phyloP scores from a whole-genome alignment of 306 rosid species.

The Begonia fuchsioides region DNA sequence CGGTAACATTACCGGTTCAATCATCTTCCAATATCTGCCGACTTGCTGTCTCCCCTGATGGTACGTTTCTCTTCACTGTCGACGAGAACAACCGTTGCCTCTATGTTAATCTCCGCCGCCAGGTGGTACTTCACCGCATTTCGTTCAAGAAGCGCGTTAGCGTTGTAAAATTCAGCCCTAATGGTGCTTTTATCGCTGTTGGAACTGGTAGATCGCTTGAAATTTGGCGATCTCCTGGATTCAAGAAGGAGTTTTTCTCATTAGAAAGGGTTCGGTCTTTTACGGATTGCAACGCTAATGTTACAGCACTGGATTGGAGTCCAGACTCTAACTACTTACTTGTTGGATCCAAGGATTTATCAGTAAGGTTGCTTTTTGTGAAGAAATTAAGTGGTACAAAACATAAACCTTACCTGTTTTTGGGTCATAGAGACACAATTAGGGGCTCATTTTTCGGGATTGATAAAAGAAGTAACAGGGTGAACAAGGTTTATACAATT shows the following conservation, averaged over 20 bases:
- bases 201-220: constrained; percentile 67
- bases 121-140: constrained; percentile 68
- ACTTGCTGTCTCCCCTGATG: constrained; percentile 71
- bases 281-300: constrained; percentile 44
- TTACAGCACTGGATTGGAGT: constrained; percentile 65
- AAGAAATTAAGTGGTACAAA: constrained; percentile 21
- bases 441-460: constrained; percentile 58
- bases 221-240: constrained; percentile 82
- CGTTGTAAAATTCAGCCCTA: constrained; percentile 50
- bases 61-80: constrained; percentile 54
- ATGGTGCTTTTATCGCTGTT: constrained; percentile 50
- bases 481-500: constrained; percentile 49
- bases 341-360: constrained; percentile 73
- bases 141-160: constrained; percentile 50
- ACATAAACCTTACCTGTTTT: constrained; percentile 43
- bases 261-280: constrained; percentile 60
- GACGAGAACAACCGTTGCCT: constrained; percentile 67
- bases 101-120: constrained; percentile 81
- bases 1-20: constrained; percentile 57
- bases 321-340: constrained; percentile 54
- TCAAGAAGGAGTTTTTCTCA: constrained; percentile 45
- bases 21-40: constrained; percentile 67
- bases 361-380: constrained; percentile 47
- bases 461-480: constrained; percentile 42
- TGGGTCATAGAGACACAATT: constrained; percentile 80